Base-by-base conservation (phyloP, 2,329 filamentous ascomycete species). In the Aspergillus quadricinctus region DNA sequence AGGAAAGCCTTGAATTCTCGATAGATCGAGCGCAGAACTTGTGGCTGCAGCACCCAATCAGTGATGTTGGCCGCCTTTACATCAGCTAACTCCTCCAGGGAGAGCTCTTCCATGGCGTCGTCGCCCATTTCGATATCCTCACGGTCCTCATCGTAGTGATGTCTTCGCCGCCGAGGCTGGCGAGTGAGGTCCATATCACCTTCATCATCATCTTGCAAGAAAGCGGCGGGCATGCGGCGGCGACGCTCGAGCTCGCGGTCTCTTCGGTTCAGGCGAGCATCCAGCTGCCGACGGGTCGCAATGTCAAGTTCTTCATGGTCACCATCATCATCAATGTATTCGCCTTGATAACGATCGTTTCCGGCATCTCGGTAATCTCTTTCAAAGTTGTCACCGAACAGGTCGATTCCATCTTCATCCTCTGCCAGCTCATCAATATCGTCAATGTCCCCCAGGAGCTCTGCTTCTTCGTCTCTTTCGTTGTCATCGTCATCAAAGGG, bases 1-100 rank as follows among this genome's bases (percentile, higher is more conserved):
- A 99, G 79, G 79, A 99, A 99, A 3, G 90, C 88, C 74, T 96
- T 96, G 84, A 99, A 99, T 75, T 99, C 94, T 67, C 93, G 86
- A 70, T 92, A 92, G 74, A 99, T 94, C 1, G 92, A 95, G 64
- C 90, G 85, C 75, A 96, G 90, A 11, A 99, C 94, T 14, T 91
- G 85, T 3, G 90, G 90, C 65, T 92, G 88, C 14, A 90, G 87
- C 45, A 99, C 89, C 95, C 95, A 99, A 63, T 99, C 94, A 0
- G 92, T 95, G 69, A 99, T 80, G 64, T 89, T 96, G 19, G 91
- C 84, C 19, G 94, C 92, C 73, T 99, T 99, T 61, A 97, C 88
- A 72, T 99, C 94, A 60, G 89, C 86, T 45, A 99, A 81, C 11
- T 90, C 91, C 75, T 97, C 93, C 0, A 97, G 83, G 1, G 92